Evolutionary conservation across 202 grass and related monocot genomes (phyloP).

Genomic region (Alloteropsis angusta): DNA sequence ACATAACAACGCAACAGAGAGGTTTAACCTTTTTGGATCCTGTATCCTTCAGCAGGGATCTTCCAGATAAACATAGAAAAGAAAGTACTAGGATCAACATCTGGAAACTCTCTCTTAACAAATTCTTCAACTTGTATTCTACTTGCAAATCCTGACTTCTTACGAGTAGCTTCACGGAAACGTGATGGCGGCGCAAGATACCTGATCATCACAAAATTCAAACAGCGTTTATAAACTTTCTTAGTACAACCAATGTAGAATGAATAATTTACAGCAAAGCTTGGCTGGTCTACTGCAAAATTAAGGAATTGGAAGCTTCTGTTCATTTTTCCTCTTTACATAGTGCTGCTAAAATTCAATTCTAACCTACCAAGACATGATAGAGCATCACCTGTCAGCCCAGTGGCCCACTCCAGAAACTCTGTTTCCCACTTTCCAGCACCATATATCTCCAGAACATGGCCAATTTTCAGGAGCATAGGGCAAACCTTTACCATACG

Average conservation of each 20-base stretch:
- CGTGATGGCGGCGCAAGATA: conserved; percentile 64
- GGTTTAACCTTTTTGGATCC: conserved; percentile 34
- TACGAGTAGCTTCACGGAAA: conserved; percentile 47
- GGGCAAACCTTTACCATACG: conserved; percentile 72
- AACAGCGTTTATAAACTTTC: not conserved
- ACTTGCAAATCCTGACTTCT: conserved; percentile 55
- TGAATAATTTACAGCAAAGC: not conserved
- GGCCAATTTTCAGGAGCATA: conserved; percentile 98
- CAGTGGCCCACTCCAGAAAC: conserved; percentile 37
- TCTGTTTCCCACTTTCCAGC: conserved; percentile 76
- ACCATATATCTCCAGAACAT: conserved; percentile 64
- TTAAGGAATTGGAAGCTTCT: not conserved
- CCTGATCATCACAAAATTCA: conserved; percentile 37
- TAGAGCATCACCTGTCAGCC: conserved; percentile 62
- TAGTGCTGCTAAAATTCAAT: not conserved
- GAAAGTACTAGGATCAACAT: conserved; percentile 51
- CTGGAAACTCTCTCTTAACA: conserved; percentile 62
- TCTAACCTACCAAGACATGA: not conserved
- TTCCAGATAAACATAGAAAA: conserved; percentile 87
- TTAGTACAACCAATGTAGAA: conserved; percentile 8
- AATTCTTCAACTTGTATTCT: conserved; percentile 65
- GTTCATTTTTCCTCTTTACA: conserved; percentile 23
- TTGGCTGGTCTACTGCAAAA: conserved; percentile 16
- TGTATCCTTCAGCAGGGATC: conserved; percentile 46
- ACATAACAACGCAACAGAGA: conserved; percentile 18